Conservation (phyloP, 352 stramenopile species). For the Globisporangium iwayamae region DNA sequence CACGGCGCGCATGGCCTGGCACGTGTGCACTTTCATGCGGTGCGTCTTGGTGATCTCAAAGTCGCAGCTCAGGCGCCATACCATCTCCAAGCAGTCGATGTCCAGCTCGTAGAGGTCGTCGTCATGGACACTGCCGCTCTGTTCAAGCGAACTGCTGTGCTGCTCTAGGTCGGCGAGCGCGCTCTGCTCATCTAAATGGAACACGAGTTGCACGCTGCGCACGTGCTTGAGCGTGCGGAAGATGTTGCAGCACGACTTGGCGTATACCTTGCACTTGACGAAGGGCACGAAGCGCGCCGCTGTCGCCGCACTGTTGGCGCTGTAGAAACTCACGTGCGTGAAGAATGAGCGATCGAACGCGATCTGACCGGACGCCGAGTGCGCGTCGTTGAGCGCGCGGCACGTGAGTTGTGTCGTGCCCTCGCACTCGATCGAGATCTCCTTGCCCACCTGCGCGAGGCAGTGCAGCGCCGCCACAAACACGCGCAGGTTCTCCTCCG, state of each 20-base stretch:
- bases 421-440: slow-evolving; percentile 77
- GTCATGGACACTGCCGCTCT: slow-evolving; percentile 11
- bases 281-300: slow-evolving; percentile 29
- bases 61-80: slow-evolving; percentile 70
- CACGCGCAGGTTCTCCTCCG: slow-evolving; percentile 71
- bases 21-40: slow-evolving; percentile 75
- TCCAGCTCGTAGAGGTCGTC: slow-evolving; percentile 41
- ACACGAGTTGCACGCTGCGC: slow-evolving; percentile 60
- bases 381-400: slow-evolving; percentile 79
- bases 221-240: slow-evolving; percentile 85
- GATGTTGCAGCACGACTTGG: slow-evolving; percentile 74
- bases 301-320: slow-evolving; percentile 6
- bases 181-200: slow-evolving; percentile 48
- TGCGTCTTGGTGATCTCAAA: slow-evolving; percentile 88
- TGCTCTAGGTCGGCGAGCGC: slow-evolving; percentile 20
- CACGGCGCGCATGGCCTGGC: slow-evolving; percentile 73
- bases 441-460: slow-evolving; percentile 75
- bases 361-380: slow-evolving; percentile 71
- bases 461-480: slow-evolving; percentile 78
- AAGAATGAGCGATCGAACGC: slow-evolving; percentile 73
- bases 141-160: slow-evolving; percentile 3
- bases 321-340: slow-evolving; percentile 21
- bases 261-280: slow-evolving; percentile 74
- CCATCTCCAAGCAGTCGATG: slow-evolving; percentile 60
- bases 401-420: slow-evolving; percentile 41